phyloP scores from a whole-genome alignment of 768 basidiomycete species.

The Trametes elegans region DNA sequence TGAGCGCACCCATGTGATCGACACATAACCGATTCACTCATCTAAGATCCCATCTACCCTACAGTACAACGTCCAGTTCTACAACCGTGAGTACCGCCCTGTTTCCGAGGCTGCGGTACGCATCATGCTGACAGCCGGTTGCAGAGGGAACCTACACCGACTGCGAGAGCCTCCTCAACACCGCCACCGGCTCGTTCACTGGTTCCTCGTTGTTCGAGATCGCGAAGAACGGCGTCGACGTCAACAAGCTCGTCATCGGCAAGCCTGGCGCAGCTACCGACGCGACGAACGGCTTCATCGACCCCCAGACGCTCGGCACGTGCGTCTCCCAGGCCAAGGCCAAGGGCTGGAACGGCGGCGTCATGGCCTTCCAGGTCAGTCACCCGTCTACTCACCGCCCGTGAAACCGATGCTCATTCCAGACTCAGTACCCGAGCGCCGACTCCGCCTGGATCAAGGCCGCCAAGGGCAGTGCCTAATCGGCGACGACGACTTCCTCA shows the following conservation, averaged over 20 bases:
- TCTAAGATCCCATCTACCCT: not conserved
- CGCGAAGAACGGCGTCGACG: constrained; percentile 48
- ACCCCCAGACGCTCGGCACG: constrained; percentile 24
- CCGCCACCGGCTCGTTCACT: constrained; percentile 39
- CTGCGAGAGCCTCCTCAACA: constrained; percentile 35
- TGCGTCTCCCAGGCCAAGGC: constrained; percentile 35
- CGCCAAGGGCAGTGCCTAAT: constrained; percentile 9
- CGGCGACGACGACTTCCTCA: not conserved
- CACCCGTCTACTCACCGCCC: not conserved
- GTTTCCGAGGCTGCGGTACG: not conserved
- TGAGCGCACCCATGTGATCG: constrained; percentile 13
- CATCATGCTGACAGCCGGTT: not conserved
- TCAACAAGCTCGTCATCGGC: constrained; percentile 68
- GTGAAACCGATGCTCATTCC: not conserved
- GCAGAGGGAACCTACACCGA: constrained; percentile 32
- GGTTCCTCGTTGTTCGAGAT: constrained; percentile 43
- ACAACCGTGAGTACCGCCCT: constrained; percentile 7
- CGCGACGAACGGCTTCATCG: constrained; percentile 38
- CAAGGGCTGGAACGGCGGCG: constrained; percentile 32
- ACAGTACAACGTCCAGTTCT: constrained; percentile 9
- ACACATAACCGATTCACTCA: not conserved
- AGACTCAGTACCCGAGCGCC: constrained; percentile 10
- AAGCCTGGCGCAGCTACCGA: constrained; percentile 46
- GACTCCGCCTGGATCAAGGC: constrained; percentile 16
- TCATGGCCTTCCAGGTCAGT: constrained; percentile 38